These are phyloP conservation scores for Astrocystis sublimbata DNA, from an alignment of 495 filamentous ascomycete species.

Conservation along the genomic window DNA sequence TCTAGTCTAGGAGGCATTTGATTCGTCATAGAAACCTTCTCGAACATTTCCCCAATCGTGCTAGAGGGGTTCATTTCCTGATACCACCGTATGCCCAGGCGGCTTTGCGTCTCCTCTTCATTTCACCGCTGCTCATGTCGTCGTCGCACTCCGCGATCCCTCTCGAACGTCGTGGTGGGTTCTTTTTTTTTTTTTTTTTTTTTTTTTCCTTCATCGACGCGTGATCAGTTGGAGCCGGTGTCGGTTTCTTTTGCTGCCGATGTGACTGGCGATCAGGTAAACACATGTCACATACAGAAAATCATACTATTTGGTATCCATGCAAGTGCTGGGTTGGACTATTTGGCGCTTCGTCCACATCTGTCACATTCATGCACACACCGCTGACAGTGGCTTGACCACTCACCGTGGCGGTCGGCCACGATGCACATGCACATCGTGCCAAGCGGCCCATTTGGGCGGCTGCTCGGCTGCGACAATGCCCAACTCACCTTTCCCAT, in stretches of 20 bases:
- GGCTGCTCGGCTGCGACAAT: background rate
- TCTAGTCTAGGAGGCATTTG: no score
- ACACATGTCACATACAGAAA: background rate
- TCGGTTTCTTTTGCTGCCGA: conserved; percentile 4
- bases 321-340: background rate
- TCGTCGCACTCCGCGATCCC: background rate
- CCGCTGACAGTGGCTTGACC: conserved; percentile 7
- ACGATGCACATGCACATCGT: background rate
- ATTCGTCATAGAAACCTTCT: conserved; percentile 3
- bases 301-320: no score
- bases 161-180: background rate
- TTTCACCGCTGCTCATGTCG: conserved; percentile 8
- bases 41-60: conserved; percentile 5
- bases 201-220: no score
- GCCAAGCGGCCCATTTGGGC: background rate
- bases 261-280: conserved; percentile 4
- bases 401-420: background rate
- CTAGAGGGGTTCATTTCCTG: no score
- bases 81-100: no score
- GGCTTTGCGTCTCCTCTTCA: background rate
- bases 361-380: background rate
- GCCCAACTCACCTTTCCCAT: conserved; percentile 12
- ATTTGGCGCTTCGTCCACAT: conserved; percentile 9
- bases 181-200: no score
- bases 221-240: background rate